Base-by-base conservation (phyloP, 2,329 filamentous ascomycete genomes). In the Colletotrichum sp. region DNA sequence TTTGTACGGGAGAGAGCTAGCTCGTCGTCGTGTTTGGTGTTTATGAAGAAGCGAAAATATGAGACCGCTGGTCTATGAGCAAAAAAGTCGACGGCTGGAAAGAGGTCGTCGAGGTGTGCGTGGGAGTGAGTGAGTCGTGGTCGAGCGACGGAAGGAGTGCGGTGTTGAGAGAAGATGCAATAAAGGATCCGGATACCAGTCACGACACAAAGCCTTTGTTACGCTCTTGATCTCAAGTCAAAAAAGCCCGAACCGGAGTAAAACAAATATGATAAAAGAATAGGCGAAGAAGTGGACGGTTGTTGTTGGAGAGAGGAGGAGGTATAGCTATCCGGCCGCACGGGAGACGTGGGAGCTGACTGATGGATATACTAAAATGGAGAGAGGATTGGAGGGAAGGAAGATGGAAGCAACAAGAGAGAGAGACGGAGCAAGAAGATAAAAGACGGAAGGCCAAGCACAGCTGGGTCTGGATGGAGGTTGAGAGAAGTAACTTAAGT, bases 401-500 rank as follows among this genome's bases (percentile, higher is more conserved):
- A 28, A 66, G 32, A 52, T 32, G 28, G 52, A 66, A 52, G 30
- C 67, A 66, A 71, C 24, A 66, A 71, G 52, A 72, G 68, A 66
- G 72, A 76, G 57, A 39, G 71, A 76, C 69, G 73, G 62, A 73
- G 57, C 73, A 76, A 73, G 70, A 69, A 76, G 64, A 64, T 76
- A 73, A 69, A 34, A 73, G 73, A 73, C 73, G 70, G 18, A 63
- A 73, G 30, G 70, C 70, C 70, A 76, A 76, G 73, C 73, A 69
- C 73, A 73, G 73, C 70, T 76, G 34, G 34, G 70, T 32, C 34
- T 21, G 32, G 28, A 63, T 36, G 44, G 59, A 76, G 73, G 73
- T 73, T 76, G 64, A 73, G 73, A 59, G 72, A 67, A 73, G 70
- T 69, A 76, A 49, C 70, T 76, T 73, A 73, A 69, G 70, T 76